Conservation (phyloP, 495 filamentous ascomycete genomes). For the Mycothermus thermophilus region DNA sequence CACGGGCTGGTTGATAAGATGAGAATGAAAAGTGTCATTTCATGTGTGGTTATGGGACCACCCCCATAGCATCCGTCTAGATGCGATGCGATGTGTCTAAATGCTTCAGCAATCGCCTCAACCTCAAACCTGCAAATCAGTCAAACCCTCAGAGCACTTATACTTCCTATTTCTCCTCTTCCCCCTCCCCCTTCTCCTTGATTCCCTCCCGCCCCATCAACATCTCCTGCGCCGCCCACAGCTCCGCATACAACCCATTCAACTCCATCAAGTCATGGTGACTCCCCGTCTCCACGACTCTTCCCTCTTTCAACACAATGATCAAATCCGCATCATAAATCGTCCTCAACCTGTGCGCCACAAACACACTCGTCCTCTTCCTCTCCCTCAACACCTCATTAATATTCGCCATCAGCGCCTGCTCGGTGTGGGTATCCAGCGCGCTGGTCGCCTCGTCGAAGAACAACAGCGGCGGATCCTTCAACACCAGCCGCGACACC, state of each 20-base stretch:
- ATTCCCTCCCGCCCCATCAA: constrained; percentile 8
- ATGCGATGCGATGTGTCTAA: too few species aligned
- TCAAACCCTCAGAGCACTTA: too few species aligned
- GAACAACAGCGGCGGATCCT: constrained; percentile 85
- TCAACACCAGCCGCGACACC: constrained; percentile 71
- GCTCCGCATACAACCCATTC: constrained; percentile 69
- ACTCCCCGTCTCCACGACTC: constrained; percentile 73
- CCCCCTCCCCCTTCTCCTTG: not conserved
- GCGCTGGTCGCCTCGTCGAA: constrained; percentile 97
- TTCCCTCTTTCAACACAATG: constrained; percentile 74
- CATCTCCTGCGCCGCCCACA: constrained; percentile 51
- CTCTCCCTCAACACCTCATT: constrained; percentile 88
- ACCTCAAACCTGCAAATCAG: too few species aligned
- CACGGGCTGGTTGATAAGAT: too few species aligned
- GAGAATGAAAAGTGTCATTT: too few species aligned
- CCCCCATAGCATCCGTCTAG: too few species aligned
- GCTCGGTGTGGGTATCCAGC: constrained; percentile 90
- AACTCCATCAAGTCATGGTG: constrained; percentile 70
- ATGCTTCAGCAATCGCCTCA: too few species aligned
- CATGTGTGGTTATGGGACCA: too few species aligned
- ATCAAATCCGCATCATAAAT: constrained; percentile 93
- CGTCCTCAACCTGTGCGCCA: constrained; percentile 82
- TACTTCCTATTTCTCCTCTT: not conserved
- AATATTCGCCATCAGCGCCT: constrained; percentile 81
- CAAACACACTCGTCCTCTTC: constrained; percentile 77